Evolutionary conservation across 257 asterid genomes (phyloP).

Genomic region (Penstemon barbatus): DNA sequence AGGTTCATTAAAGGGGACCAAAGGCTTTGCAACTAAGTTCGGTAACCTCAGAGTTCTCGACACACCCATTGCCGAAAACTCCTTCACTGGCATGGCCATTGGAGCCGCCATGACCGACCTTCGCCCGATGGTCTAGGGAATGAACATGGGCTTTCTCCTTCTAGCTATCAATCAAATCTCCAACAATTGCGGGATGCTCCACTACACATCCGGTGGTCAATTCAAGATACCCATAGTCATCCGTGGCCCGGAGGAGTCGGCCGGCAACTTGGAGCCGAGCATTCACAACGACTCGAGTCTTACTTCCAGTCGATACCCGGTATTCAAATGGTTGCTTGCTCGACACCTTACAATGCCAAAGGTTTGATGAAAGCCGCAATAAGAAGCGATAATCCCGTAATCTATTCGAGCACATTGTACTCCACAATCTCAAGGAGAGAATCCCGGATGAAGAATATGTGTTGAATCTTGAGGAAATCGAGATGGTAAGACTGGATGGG

Average conservation of each 20-base stretch:
- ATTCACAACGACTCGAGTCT: constrained; percentile 57
- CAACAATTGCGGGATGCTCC: constrained; percentile 92
- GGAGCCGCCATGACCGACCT: constrained; percentile 91
- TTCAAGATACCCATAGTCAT: constrained; percentile 75
- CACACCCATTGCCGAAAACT: constrained; percentile 86
- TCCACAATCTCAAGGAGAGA: constrained; percentile 55
- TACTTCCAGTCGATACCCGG: constrained; percentile 60
- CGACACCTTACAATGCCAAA: constrained; percentile 57
- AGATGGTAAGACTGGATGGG: constrained; percentile 60
- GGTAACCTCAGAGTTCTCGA: constrained; percentile 92
- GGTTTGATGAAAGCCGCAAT: constrained; percentile 63
- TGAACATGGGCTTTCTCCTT: constrained; percentile 95
- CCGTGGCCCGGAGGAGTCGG: constrained; percentile 89
- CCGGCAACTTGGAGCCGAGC: constrained; percentile 65
- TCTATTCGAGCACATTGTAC: constrained; percentile 57
- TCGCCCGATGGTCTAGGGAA: constrained; percentile 78
- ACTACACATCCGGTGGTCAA: constrained; percentile 89
- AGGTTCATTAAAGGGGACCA: constrained; percentile 82
- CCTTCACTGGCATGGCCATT: constrained; percentile 85
- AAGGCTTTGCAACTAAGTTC: constrained; percentile 67
- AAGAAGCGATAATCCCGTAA: constrained; percentile 57
- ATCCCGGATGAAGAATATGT: constrained; percentile 59
- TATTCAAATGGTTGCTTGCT: constrained; percentile 59
- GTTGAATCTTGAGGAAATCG: constrained; percentile 51
- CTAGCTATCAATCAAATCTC: constrained; percentile 84